Evolutionary conservation across 192 early-diverging fungal species (phyloP), one percentile per base, ranked within the genome.

Genomic region (Backusella sp.): DNA sequence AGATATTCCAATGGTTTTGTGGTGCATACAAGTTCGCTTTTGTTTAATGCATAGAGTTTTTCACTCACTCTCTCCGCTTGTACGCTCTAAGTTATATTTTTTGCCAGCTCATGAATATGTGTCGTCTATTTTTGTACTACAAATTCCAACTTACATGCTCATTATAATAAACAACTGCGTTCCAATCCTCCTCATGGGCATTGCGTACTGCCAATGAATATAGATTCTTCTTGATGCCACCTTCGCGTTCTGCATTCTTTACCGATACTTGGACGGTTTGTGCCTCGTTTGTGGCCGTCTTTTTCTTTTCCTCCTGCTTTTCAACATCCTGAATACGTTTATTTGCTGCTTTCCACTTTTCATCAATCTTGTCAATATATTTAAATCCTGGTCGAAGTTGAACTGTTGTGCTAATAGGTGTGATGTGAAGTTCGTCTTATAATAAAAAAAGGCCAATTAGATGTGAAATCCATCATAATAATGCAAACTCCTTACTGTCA

Each of bases 361-460:
- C 94, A 35, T 90, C 88, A 77, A 97, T 95, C 77, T 93, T 91
- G 76, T 98, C 96, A 32, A 97, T 83, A 80, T 99, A 97, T 72
- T 91, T 91, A 44, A 99, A 89, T 26, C 90, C 92, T 11, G 97
- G 96, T 1, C 94, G 91, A 73, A 99, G 81, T 81, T 98, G 96
- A 12, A 96, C 85, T 4, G 90, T 78, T 37, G 91, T 85, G 11
- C 80, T 73, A 37, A 99, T 80, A 2, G 93, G 92, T 6, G 95
- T 95, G 71, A 99, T 72, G 77, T 99, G 97, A 73, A 99, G 84
- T 70, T 92, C 94, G 35, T 88, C 94, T 93, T 17, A 42, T 5
- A 36, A 68, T 30, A 32, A 66, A 21, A 35, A 46, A 6, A 17
- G 17, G 15, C 2, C 12, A 44, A 26, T 9, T 11, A 44, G 42